Conservation (phyloP, 2,329 filamentous ascomycete species). For the Trichoderma polysporum region DNA sequence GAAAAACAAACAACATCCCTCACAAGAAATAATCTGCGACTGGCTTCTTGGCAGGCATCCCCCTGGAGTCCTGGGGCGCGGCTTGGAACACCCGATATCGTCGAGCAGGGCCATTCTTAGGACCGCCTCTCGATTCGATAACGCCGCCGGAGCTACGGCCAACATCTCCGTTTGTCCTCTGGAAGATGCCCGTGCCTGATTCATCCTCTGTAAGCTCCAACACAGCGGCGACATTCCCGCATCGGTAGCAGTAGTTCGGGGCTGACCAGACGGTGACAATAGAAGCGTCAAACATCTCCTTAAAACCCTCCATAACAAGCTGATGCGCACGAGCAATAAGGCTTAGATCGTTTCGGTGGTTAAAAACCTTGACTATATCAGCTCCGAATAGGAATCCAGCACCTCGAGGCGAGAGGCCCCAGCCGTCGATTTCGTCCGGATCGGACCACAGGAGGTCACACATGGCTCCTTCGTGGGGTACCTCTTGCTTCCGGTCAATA, state of each 20-base stretch:
- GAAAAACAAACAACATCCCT: background rate
- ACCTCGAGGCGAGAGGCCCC: conserved; percentile 90
- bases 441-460: conserved; percentile 98
- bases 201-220: conserved; percentile 88
- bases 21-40: conserved; percentile 93
- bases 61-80: conserved; percentile 89
- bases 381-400: conserved; percentile 94
- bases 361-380: conserved; percentile 95
- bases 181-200: conserved; percentile 68
- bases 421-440: conserved; percentile 95
- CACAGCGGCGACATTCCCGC: conserved; percentile 93
- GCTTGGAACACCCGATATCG: conserved; percentile 95
- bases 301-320: conserved; percentile 98
- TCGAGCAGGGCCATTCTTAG: conserved; percentile 71
- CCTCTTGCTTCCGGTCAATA: conserved; percentile 95
- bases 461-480: conserved; percentile 98
- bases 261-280: conserved; percentile 99
- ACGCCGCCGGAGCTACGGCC: conserved; percentile 55
- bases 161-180: conserved; percentile 70
- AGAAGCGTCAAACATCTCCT: conserved; percentile 95
- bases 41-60: conserved; percentile 98
- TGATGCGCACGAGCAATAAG: conserved; percentile 94
- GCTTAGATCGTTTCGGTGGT: conserved; percentile 87
- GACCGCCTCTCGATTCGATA: conserved; percentile 45
- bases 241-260: conserved; percentile 95